phyloP scores from a whole-genome alignment of 305 asterid species.

The Fraxinus ornus region DNA sequence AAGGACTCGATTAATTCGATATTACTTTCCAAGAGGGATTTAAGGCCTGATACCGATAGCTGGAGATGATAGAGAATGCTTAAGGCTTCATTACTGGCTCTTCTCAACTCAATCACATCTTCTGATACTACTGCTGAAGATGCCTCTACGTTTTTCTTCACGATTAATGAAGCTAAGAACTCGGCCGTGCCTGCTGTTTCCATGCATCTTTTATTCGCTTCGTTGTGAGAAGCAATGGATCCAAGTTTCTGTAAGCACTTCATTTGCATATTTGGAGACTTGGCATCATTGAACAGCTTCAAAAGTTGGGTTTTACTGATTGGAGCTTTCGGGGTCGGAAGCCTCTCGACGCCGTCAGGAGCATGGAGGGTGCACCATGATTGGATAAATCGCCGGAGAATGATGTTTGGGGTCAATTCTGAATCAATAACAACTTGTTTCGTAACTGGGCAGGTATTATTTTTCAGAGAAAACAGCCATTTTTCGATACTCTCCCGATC shows the following conservation, averaged over 20 bases:
- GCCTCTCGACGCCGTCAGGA: conserved; percentile 42
- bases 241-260: conserved; percentile 44
- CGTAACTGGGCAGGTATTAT: conserved; percentile 62
- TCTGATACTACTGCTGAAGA: conserved; percentile 4
- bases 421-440: conserved; percentile 38
- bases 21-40: conserved; percentile 30
- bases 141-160: conserved; percentile 10
- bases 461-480: conserved; percentile 58
- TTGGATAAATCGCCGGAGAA: conserved; percentile 74
- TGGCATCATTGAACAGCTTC: conserved; percentile 52
- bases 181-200: conserved; percentile 51
- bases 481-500: conserved; percentile 75
- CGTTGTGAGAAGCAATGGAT: conserved; percentile 52
- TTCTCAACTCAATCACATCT: conserved; percentile 16
- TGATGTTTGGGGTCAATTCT: conserved; percentile 71
- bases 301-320: conserved; percentile 42
- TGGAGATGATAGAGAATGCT: conserved; percentile 50
- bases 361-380: conserved; percentile 79
- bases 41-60: conserved; percentile 51
- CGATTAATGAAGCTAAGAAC: conserved; percentile 48
- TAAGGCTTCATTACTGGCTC: conserved; percentile 49
- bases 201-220: conserved; percentile 56
- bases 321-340: conserved; percentile 57
- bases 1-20: conserved; percentile 44
- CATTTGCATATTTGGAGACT: conserved; percentile 34